Conservation (phyloP, 768 basidiomycete species). For the Xerocomellus dryophilus region DNA sequence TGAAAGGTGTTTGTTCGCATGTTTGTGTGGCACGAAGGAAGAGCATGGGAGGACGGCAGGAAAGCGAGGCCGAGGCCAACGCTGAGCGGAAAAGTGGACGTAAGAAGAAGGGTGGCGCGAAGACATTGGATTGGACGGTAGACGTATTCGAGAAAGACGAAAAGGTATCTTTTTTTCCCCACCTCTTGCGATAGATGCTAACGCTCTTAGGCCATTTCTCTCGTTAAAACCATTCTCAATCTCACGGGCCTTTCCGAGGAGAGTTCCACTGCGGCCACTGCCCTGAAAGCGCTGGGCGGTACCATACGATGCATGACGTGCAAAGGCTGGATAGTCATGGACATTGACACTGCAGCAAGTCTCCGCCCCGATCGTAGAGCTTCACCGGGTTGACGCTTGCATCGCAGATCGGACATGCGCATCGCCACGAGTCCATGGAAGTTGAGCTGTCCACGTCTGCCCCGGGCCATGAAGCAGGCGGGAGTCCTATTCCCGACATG, state of each 20-base stretch:
- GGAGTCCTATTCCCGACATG: rapidly evolving
- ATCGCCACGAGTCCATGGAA: constrained; percentile 56
- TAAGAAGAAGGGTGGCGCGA: constrained; percentile 13
- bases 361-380: too few species aligned
- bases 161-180: constrained; percentile 39
- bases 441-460: constrained; percentile 30
- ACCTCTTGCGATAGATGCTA: not conserved
- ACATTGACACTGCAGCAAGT: constrained; percentile 46
- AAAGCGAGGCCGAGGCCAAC: not conserved
- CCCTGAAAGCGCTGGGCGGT: constrained; percentile 25
- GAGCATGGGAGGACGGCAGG: not conserved
- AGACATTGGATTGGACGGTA: constrained; percentile 43
- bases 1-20: constrained; percentile 58
- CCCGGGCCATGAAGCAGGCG: not conserved
- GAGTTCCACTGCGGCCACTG: constrained; percentile 18
- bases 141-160: constrained; percentile 56
- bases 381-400: not conserved
- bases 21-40: constrained; percentile 38
- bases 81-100: not conserved
- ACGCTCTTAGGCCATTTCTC: constrained; percentile 44
- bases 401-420: constrained; percentile 58
- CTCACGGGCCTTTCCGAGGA: constrained; percentile 33
- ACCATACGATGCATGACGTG: constrained; percentile 51
- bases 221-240: constrained; percentile 38
- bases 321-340: constrained; percentile 46